phyloP scores from a whole-genome alignment of 768 basidiomycete genomes.

The Dentipellis fragilis region DNA sequence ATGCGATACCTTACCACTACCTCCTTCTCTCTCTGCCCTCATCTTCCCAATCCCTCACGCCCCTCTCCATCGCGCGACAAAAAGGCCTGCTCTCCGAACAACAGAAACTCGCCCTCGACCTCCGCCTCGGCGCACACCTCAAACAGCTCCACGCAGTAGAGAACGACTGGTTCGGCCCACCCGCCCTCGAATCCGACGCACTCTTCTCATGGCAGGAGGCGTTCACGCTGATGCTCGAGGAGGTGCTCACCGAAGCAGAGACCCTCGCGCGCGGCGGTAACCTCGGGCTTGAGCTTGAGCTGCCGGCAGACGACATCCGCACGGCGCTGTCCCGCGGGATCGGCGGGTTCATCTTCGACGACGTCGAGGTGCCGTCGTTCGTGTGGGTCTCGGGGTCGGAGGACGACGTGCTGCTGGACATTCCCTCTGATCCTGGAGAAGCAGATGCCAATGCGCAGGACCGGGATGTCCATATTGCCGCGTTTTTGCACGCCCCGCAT shows the following conservation, averaged over 20 bases:
- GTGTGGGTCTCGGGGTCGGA: conserved; percentile 40
- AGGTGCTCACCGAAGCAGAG: conserved; percentile 37
- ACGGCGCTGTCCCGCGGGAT: conserved; percentile 56
- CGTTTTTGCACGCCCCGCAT: conserved; percentile 26
- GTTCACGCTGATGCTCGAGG: conserved; percentile 52
- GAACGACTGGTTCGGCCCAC: conserved; percentile 68
- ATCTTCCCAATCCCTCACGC: not conserved
- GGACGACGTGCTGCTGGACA: conserved; percentile 27
- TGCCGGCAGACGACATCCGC: conserved; percentile 37
- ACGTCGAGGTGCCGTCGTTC: conserved; percentile 61
- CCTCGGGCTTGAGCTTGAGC: not conserved
- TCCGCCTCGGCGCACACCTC: conserved; percentile 51
- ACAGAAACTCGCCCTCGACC: conserved; percentile 37
- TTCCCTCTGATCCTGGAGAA: conserved; percentile 42
- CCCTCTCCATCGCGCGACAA: conserved; percentile 26
- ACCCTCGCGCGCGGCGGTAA: conserved; percentile 13
- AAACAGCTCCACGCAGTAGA: conserved; percentile 60
- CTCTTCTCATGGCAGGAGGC: conserved; percentile 70
- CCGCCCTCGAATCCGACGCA: conserved; percentile 22
- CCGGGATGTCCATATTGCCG: conserved; percentile 28
- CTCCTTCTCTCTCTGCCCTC: conserved; percentile 29
- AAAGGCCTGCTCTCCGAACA: conserved; percentile 26
- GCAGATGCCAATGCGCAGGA: too few species aligned
- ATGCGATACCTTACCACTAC: conserved; percentile 32
- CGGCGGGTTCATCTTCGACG: conserved; percentile 66